Evolutionary conservation across 768 basidiomycete species (phyloP).

Genomic region (Suillus alpinus): DNA sequence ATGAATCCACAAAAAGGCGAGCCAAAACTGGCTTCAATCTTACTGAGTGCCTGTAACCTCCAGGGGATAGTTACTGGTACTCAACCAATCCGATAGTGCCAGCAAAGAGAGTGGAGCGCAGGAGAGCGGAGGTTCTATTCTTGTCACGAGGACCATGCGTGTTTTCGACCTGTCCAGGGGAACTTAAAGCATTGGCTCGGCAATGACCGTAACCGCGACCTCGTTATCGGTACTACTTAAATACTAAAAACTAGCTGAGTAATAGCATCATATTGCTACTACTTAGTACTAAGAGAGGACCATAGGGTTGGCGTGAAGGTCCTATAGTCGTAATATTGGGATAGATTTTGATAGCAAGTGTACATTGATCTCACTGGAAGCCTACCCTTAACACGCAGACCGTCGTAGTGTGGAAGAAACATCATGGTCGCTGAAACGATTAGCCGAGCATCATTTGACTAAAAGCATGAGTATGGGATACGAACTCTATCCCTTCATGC

Average conservation of each 20-base stretch:
- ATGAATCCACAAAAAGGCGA: background rate
- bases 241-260: background rate
- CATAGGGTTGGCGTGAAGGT: no score
- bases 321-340: no score
- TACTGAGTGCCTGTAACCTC: background rate
- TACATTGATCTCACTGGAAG: background rate
- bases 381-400: background rate
- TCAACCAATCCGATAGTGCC: background rate
- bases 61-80: background rate
- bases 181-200: background rate
- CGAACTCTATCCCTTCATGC: background rate
- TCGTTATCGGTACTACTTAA: background rate
- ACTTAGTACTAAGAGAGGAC: background rate
- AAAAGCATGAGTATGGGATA: background rate
- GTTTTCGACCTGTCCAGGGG: background rate
- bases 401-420: background rate
- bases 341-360: background rate
- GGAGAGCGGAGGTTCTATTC: background rate
- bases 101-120: background rate
- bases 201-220: background rate
- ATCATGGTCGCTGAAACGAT: background rate
- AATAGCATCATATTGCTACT: background rate
- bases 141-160: background rate
- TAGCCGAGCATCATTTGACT: no score
- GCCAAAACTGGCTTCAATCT: background rate